A percentile compares a stretch with the other conserved stretches of the same genome.
Conservation (phyloP, 148 eudicot genomes). For the Polygonum aviculare region DNA sequence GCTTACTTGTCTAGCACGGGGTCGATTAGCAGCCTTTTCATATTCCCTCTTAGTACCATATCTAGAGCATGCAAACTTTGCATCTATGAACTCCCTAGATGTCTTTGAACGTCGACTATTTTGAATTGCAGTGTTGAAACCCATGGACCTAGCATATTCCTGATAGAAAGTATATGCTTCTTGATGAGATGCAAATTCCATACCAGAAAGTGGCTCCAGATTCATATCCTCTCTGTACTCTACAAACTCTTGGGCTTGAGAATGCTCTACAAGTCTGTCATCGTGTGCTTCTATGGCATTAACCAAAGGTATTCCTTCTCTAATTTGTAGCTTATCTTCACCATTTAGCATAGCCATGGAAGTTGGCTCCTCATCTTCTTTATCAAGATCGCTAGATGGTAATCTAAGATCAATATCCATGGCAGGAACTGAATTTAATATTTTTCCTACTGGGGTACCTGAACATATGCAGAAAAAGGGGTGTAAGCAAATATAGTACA, state of each 20-base stretch:
- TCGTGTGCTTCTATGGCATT: slow-evolving; percentile 28
- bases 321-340: slow-evolving; percentile 51
- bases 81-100: slow-evolving; percentile 94
- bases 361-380: slow-evolving; percentile 59
- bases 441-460: slow-evolving; percentile 22
- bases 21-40: slow-evolving; percentile 61
- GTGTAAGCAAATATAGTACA: neutral
- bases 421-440: slow-evolving; percentile 14
- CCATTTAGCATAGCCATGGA: slow-evolving; percentile 43
- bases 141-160: slow-evolving; percentile 95
- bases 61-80: slow-evolving; percentile 96
- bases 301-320: slow-evolving; percentile 31
- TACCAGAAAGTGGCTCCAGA: slow-evolving; percentile 86
- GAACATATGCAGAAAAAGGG: slow-evolving; percentile 11
- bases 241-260: slow-evolving; percentile 39
- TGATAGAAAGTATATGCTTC: slow-evolving; percentile 97
- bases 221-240: slow-evolving; percentile 57
- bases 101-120: slow-evolving; percentile 98
- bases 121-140: slow-evolving; percentile 94
- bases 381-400: slow-evolving; percentile 79
- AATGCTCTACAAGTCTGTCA: slow-evolving; percentile 38
- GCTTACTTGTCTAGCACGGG: slow-evolving; percentile 63
- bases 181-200: slow-evolving; percentile 93
- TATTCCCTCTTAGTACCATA: slow-evolving; percentile 95
- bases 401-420: slow-evolving; percentile 95